Base-by-base conservation (phyloP, 2,329 filamentous ascomycete genomes). In the Trichophyton benhamiae region DNA sequence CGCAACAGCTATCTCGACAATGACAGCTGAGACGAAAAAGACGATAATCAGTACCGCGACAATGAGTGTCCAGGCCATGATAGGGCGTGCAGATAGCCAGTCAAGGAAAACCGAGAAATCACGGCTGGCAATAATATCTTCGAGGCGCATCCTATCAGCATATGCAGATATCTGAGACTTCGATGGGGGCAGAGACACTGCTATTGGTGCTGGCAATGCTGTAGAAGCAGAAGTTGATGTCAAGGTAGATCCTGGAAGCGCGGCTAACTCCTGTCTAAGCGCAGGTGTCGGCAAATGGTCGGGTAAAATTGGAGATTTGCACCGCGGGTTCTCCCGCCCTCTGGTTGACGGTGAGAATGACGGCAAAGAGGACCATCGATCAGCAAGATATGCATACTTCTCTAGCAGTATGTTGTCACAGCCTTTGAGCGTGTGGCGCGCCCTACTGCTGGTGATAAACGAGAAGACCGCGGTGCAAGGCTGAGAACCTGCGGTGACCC, bases 11-110 rank as follows among this genome's bases (percentile, higher is more conserved):
- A 59, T 38, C 25, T 64, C 63, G 11, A 61, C 63, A 27, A 64
- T 58, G n/a, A 65, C 46, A 13, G 63, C 58, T 4, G 63, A 63
- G 15, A 64, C 30, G 7, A 65, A 58, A 30, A 63, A 62, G 15
- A 65, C 58, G 25, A 62, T 13, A 30, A 61, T 52, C 33, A 63
- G 25, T 5, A 61, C 27, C 3, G 30, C 41, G 17, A 59, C 30
- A 20, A 60, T 17, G 13, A 60, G 27, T 22, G 27, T 17, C 57
- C 53, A 61, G 1, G 61, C 41, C 57, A 61, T 58, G 25, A 61
- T 30, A n/a, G 62, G 62, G 11, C 53, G 57, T 8, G 42, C 62
- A 22, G 52, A 60, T 9, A 63, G 33, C 52, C 52, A 58, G 38
- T 42, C 57, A 6, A 46, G 30, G 15, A 58, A 46, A 11, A 25